Conservation (phyloP, 202 grass and related monocot genomes). For the Musa balbisiana region DNA sequence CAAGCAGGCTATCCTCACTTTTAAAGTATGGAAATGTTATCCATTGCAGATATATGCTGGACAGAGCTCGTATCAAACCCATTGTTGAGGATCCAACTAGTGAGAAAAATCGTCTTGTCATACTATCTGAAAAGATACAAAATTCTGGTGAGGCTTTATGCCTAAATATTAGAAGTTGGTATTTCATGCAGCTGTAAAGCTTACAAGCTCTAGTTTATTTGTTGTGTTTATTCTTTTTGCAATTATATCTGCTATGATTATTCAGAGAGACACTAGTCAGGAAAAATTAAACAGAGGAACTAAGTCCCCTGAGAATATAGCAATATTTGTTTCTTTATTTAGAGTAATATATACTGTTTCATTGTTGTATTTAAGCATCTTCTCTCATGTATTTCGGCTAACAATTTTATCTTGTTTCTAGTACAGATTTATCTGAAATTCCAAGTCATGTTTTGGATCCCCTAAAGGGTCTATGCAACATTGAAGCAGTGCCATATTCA, state of each 20-base stretch:
- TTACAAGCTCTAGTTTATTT: background rate
- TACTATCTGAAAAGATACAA: constrained; percentile 92
- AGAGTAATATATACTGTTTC: background rate
- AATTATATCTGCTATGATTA: constrained; percentile 11
- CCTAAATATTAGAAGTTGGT: background rate
- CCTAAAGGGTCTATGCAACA: constrained; percentile 62
- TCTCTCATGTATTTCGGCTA: constrained; percentile 8
- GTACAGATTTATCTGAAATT: constrained; percentile 74
- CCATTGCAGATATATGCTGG: constrained; percentile 46
- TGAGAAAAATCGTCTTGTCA: constrained; percentile 57
- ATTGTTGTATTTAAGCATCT: background rate
- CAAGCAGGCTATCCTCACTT: background rate
- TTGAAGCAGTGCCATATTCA: constrained; percentile 62
- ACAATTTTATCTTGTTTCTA: constrained; percentile 23
- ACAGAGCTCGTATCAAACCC: constrained; percentile 75
- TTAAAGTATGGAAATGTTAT: background rate
- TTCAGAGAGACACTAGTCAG: too few relatives aligned
- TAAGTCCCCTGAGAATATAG: too few relatives aligned
- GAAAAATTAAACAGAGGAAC: too few relatives aligned
- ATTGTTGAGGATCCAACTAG: constrained; percentile 67
- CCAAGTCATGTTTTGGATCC: constrained; percentile 45
- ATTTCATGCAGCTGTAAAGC: too few relatives aligned
- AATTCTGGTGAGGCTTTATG: constrained; percentile 37
- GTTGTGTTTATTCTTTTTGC: background rate
- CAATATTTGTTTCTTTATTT: background rate